Evolutionary conservation across 345 rosid genomes (phyloP), one percentile per base, ranked within the genome.

Genomic region (Firmiana major): DNA sequence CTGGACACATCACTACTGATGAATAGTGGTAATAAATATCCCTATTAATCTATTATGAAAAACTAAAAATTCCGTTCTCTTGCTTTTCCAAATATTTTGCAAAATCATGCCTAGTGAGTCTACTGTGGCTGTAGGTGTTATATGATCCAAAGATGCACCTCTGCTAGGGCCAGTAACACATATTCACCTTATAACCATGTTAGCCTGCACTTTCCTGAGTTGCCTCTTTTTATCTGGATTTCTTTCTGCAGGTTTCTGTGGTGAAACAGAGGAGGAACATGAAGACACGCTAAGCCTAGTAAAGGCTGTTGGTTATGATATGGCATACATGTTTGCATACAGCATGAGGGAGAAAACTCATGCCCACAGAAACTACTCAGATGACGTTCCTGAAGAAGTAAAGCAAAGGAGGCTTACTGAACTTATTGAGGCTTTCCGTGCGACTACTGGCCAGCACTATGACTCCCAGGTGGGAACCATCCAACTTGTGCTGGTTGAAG

Each of bases 301-400:
- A 53, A 89, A 79, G 79, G 83, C 86, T 9, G 97, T 93, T 60
- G 91, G 96, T 49, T 95, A 90, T 77, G 99, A 95, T 73, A 93
- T 93, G 98, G 97, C 98, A n/a, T 93, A 90, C 86, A 90, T 95
- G 99, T 95, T 95, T 89, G 98, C 99, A 55, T 95, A 93, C 81
- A 95, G 98, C 89, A 93, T 93, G 99, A 85, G 98, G 75, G 99
- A 95, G 81, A 95, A 91, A 77, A 93, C 98, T 0, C 97, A 95
- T 83, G 99, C 99, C 34, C 90, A 95, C 42, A 79, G 98, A 77
- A 87, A 90, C 54, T 95, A 90, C 75, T 77, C 64, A 2, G 98
- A 93, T 75, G 94, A 90, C 51, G 97, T 95, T 73, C 89, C 98
- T 7, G 97, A 90, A 64, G 91, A 89, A 71, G 89, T 95, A 68